Percentiles rank a stretch among this genome's conserved stretches.
These are phyloP conservation scores for Fimicolochytrium jonesii DNA, from an alignment of 192 early-diverging fungal species.

Conservation along the genomic window DNA sequence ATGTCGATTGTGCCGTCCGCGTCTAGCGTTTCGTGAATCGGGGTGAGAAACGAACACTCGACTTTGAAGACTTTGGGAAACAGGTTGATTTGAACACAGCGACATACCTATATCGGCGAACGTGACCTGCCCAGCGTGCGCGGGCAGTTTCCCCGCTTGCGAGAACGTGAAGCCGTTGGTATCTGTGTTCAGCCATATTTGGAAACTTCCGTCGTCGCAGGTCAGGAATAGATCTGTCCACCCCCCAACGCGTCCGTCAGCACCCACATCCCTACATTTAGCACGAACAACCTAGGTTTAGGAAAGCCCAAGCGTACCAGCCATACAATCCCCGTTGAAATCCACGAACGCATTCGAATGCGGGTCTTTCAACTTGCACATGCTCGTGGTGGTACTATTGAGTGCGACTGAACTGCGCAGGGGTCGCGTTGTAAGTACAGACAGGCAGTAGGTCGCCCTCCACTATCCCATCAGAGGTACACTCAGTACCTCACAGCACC, in stretches of 20 bases:
- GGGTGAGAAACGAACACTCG: neutral
- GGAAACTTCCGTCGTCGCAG: constrained; percentile 54
- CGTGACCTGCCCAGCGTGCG: constrained; percentile 66
- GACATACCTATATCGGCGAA: constrained; percentile 86
- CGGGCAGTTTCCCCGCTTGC: constrained; percentile 57
- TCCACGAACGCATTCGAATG: constrained; percentile 93
- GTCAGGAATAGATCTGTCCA: constrained; percentile 66
- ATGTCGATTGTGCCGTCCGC: constrained; percentile 87
- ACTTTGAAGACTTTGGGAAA: neutral
- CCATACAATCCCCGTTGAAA: constrained; percentile 86
- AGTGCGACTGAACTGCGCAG: neutral
- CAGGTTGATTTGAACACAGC: too few relatives aligned
- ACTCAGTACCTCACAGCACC: too few relatives aligned
- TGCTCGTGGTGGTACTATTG: constrained; percentile 9
- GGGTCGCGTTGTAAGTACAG: neutral
- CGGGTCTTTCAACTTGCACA: constrained; percentile 68
- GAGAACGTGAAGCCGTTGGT: constrained; percentile 62
- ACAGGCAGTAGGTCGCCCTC: neutral
- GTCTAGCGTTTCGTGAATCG: constrained; percentile 39
- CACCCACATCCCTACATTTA: neutral
- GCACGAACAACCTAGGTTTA: too few relatives aligned
- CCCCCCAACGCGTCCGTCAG: too few relatives aligned
- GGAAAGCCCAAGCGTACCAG: constrained; percentile 44
- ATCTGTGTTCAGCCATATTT: constrained; percentile 73
- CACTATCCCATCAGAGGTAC: constrained; percentile 10